These are phyloP conservation scores for Alisma plantagoaquatica DNA, from an alignment of 106 monocot species.

Conservation along the genomic window DNA sequence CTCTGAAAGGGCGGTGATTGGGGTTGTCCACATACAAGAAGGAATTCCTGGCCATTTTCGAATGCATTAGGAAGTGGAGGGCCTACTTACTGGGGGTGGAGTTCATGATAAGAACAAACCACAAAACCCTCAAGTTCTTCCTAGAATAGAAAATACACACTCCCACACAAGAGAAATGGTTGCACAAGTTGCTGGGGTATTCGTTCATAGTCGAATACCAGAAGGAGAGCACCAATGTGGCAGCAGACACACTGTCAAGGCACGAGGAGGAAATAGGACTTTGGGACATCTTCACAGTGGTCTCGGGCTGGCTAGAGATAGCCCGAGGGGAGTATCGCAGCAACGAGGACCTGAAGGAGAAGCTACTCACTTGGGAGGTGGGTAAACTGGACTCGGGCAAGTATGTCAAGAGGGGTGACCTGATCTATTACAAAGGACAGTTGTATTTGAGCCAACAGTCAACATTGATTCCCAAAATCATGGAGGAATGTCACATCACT, in stretches of 20 bases:
- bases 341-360: neutral
- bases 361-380: too few species aligned
- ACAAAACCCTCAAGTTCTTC: neutral
- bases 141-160: neutral
- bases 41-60: neutral
- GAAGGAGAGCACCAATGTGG: neutral
- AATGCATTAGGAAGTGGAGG: neutral
- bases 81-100: neutral
- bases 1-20: neutral
- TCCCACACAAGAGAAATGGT: neutral
- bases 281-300: neutral
- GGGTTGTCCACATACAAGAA: neutral
- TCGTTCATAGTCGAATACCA: neutral
- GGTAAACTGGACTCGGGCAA: too few species aligned
- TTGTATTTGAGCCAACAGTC: too few species aligned
- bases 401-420: too few species aligned
- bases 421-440: too few species aligned
- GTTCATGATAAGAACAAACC: neutral
- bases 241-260: neutral
- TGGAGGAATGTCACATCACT: neutral
- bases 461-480: neutral
- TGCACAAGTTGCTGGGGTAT: neutral
- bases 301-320: neutral
- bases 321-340: too few species aligned
- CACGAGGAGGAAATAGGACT: neutral